A percentile compares a stretch with the other conserved stretches of the same genome.
Evolutionary conservation across 2,329 filamentous ascomycete genomes (phyloP).

Genomic region (Bipolaris zeicola): DNA sequence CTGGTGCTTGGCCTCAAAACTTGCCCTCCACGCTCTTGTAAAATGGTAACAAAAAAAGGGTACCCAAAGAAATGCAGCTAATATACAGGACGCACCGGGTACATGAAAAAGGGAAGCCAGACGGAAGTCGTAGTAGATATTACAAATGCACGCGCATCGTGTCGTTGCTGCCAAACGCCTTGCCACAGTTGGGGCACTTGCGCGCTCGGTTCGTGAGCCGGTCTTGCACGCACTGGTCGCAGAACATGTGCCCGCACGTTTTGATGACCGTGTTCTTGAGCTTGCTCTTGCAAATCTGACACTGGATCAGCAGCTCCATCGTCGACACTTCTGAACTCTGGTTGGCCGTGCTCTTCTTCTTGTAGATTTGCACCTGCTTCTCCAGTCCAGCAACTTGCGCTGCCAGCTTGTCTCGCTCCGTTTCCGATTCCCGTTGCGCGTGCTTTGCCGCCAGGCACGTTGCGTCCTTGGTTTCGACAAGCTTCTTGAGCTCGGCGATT

Average conservation of each 20-base stretch:
- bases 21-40: constrained; percentile 9
- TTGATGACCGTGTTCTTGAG: constrained; percentile 95
- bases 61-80: constrained; percentile 15
- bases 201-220: constrained; percentile 86
- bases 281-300: constrained; percentile 88
- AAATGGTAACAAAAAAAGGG: constrained; percentile 7
- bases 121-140: background rate
- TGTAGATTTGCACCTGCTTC: constrained; percentile 86
- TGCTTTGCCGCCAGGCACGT: constrained; percentile 68
- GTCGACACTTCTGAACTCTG: constrained; percentile 82
- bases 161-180: constrained; percentile 88
- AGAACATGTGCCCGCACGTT: constrained; percentile 94
- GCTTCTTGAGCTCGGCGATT: constrained; percentile 73
- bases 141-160: constrained; percentile 67
- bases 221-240: constrained; percentile 86
- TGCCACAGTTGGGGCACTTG: constrained; percentile 94
- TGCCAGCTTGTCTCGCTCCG: constrained; percentile 79
- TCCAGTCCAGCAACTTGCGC: constrained; percentile 76
- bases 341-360: constrained; percentile 79
- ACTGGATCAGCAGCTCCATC: constrained; percentile 79
- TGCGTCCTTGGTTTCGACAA: constrained; percentile 77
- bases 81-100: constrained; percentile 16
- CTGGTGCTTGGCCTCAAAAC: constrained; percentile 6
- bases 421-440: constrained; percentile 64
- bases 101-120: background rate